Percentiles rank a stretch among this genome's conserved stretches.
phyloP scores from a whole-genome alignment of 805 yeast genomes.

The Saccharomycopsis sp. region DNA sequence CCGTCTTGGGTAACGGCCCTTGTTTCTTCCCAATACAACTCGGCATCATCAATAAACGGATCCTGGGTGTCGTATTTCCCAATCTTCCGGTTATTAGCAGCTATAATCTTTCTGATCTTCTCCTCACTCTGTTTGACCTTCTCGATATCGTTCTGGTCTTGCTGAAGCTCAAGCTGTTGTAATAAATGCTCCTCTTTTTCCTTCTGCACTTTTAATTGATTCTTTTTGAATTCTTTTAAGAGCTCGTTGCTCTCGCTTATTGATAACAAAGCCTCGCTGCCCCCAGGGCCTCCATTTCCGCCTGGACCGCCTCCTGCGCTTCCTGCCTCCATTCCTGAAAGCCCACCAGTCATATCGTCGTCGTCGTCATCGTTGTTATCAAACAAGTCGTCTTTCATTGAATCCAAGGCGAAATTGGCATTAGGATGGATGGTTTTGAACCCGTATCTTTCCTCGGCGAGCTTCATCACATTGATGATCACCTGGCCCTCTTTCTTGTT shows the following conservation, averaged over 20 bases:
- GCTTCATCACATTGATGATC: slow-evolving; percentile 61
- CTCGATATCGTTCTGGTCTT: slow-evolving; percentile 21
- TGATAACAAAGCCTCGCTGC: background rate
- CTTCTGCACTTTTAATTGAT: slow-evolving; percentile 29
- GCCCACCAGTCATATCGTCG: slow-evolving; percentile 31
- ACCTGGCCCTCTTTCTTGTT: slow-evolving; percentile 46
- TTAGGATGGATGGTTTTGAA: slow-evolving; percentile 66
- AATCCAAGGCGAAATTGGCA: slow-evolving; percentile 50
- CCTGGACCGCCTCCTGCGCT: background rate
- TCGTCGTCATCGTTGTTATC: slow-evolving; percentile 47
- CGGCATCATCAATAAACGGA: slow-evolving; percentile 95
- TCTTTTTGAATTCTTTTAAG: slow-evolving; percentile 20
- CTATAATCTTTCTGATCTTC: slow-evolving; percentile 39
- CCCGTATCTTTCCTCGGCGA: slow-evolving; percentile 82
- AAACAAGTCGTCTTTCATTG: slow-evolving; percentile 38
- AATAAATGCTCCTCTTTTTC: slow-evolving; percentile 36
- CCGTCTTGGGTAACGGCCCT: slow-evolving; percentile 92
- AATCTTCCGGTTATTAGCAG: slow-evolving; percentile 51
- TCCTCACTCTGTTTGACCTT: slow-evolving; percentile 33
- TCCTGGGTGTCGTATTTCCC: slow-evolving; percentile 91
- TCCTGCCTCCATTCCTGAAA: slow-evolving; percentile 1
- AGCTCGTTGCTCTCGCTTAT: slow-evolving; percentile 16
- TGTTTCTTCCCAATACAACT: slow-evolving; percentile 87
- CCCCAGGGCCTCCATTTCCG: background rate
- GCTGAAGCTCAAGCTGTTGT: slow-evolving; percentile 20